Percentiles rank a stretch among this genome's conserved stretches.
phyloP scores from a whole-genome alignment of 305 asterid species.

The Fraxinus albicans region DNA sequence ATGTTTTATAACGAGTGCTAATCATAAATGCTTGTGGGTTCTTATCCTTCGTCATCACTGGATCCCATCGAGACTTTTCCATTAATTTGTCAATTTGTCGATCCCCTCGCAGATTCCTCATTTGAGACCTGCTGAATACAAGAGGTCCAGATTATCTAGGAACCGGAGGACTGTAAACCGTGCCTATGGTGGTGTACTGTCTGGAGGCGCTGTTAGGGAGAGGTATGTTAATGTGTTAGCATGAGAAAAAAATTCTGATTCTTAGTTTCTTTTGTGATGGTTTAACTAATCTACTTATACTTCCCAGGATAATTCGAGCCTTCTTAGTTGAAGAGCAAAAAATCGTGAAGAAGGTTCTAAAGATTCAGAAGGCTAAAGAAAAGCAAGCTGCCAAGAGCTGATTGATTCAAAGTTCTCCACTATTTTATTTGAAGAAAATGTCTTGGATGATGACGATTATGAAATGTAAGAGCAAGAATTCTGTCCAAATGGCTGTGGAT shows the following conservation, averaged over 20 bases:
- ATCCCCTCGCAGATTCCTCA: conserved; percentile 53
- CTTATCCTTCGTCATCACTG: not conserved
- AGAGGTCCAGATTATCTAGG: conserved; percentile 68
- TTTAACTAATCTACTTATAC: not conserved
- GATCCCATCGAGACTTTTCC: not conserved
- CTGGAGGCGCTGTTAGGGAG: conserved; percentile 64
- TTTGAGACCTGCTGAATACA: conserved; percentile 73
- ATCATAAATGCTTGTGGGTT: not conserved
- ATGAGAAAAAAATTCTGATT: not conserved
- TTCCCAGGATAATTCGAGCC: conserved; percentile 47
- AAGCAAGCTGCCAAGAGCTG: conserved; percentile 44
- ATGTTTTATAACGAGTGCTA: not conserved
- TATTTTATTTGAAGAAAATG: conserved; percentile 21
- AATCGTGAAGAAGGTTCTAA: conserved; percentile 62
- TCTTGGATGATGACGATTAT: conserved; percentile 36
- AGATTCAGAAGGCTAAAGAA: conserved; percentile 74
- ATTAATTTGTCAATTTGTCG: not conserved
- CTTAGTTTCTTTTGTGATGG: not conserved
- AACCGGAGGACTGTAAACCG: conserved; percentile 72
- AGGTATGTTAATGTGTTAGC: conserved; percentile 31
- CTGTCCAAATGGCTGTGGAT: conserved; percentile 4
- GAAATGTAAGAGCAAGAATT: conserved; percentile 27
- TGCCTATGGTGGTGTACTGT: conserved; percentile 67
- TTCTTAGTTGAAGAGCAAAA: conserved; percentile 60
- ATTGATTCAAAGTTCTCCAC: conserved; percentile 8